phyloP scores from a whole-genome alignment of 495 filamentous ascomycete species.

The Aspergillus hancockii region DNA sequence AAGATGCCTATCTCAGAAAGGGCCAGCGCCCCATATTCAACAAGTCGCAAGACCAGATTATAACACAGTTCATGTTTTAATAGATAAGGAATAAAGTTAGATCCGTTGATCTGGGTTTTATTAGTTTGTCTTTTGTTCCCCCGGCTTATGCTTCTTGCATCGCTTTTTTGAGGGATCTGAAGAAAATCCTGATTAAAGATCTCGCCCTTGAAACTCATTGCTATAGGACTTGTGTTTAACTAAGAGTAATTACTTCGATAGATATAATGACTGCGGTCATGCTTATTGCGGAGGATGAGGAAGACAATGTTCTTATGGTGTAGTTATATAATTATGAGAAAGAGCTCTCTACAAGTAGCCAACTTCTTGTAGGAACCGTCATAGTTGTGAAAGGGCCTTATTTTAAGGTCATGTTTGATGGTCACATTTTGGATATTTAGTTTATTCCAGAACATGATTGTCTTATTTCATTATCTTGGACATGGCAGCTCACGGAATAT shows the following conservation, averaged over 20 bases:
- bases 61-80: conserved; percentile 20
- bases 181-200: conserved; percentile 28
- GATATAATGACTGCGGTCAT: conserved; percentile 43
- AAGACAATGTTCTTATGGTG: conserved; percentile 43
- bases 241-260: conserved; percentile 42
- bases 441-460: conserved; percentile 32
- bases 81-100: conserved; percentile 10
- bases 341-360: conserved; percentile 19
- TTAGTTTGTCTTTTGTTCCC: conserved; percentile 25
- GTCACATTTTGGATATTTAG: conserved; percentile 50
- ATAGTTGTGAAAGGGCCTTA: conserved; percentile 56
- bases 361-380: conserved; percentile 32
- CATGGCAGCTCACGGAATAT: conserved; percentile 19
- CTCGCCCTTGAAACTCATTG: conserved; percentile 54
- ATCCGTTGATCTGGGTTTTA: background rate
- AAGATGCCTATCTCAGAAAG: conserved; percentile 19
- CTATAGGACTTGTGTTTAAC: conserved; percentile 43
- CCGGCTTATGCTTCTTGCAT: conserved; percentile 26
- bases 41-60: conserved; percentile 25
- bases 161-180: conserved; percentile 21
- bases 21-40: conserved; percentile 16
- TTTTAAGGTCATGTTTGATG: conserved; percentile 39
- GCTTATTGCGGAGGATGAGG: conserved; percentile 52
- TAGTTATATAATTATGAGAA: conserved; percentile 47
- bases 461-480: conserved; percentile 38